Conservation (phyloP, 2,329 filamentous ascomycete species). For the Verticillium alfalfae region DNA sequence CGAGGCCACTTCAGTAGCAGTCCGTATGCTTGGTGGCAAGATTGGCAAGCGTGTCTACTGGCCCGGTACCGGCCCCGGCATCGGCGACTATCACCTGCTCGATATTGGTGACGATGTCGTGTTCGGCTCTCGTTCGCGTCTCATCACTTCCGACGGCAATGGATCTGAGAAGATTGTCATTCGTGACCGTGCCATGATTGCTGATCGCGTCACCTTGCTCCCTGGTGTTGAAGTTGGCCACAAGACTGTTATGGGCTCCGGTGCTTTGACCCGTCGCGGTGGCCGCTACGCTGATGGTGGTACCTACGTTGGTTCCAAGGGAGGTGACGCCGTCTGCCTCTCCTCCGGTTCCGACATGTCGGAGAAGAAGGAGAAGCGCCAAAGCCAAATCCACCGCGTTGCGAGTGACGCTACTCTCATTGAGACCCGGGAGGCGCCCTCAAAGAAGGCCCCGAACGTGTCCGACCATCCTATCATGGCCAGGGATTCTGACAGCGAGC, state of each 20-base stretch:
- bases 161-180: constrained; percentile 43
- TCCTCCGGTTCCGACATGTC: constrained; percentile 11
- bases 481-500: neutral
- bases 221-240: constrained; percentile 45
- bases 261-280: constrained; percentile 41
- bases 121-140: constrained; percentile 48
- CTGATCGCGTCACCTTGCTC: constrained; percentile 46
- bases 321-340: constrained; percentile 41
- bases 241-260: constrained; percentile 46
- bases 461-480: neutral
- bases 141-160: constrained; percentile 46
- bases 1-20: constrained; percentile 44
- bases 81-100: constrained; percentile 49
- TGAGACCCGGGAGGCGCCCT: constrained; percentile 3
- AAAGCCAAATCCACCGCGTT: constrained; percentile 13
- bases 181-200: constrained; percentile 47
- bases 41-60: constrained; percentile 50
- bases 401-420: constrained; percentile 19
- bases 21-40: constrained; percentile 44
- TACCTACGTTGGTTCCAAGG: constrained; percentile 47
- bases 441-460: neutral
- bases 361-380: constrained; percentile 4
- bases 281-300: constrained; percentile 36
- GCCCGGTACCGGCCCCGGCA: constrained; percentile 48
- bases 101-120: constrained; percentile 55